Evolutionary conservation across 2,329 filamentous ascomycete species (phyloP).

Genomic region (Neospermospora avenae): DNA sequence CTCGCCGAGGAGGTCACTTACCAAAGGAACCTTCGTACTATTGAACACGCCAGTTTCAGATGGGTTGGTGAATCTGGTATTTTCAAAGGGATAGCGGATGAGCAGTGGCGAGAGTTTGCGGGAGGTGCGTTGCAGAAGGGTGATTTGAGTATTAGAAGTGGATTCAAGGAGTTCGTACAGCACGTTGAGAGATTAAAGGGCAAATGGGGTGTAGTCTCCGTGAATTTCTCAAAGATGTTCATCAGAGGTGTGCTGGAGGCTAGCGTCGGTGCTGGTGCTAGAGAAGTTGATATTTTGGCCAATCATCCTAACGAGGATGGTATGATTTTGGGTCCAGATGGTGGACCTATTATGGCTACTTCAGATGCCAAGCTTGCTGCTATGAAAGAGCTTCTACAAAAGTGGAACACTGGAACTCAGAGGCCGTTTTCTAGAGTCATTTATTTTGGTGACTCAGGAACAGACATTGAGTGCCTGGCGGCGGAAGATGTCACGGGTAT

Average conservation of each 20-base stretch:
- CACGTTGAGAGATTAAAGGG: not conserved
- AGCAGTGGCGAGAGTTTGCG: conserved; percentile 20
- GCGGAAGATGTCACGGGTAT: conserved; percentile 24
- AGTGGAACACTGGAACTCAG: conserved; percentile 5
- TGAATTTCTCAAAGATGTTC: conserved; percentile 28
- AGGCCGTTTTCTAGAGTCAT: conserved; percentile 8
- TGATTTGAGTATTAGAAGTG: conserved; percentile 20
- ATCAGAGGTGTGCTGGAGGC: conserved; percentile 26
- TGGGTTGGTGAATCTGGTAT: conserved; percentile 28
- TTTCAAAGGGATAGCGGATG: conserved; percentile 23
- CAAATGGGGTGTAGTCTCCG: conserved; percentile 28
- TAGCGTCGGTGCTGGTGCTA: not conserved
- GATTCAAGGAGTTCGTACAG: conserved; percentile 23
- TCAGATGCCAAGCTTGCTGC: conserved; percentile 28
- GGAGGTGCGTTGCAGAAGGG: conserved; percentile 16
- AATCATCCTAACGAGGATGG: conserved; percentile 25
- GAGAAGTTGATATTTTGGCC: conserved; percentile 18
- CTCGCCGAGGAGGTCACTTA: conserved; percentile 23
- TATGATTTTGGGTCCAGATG: conserved; percentile 13
- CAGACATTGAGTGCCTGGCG: conserved; percentile 33
- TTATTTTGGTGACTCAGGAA: conserved; percentile 34
- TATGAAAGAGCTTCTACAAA: conserved; percentile 20
- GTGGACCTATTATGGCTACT: conserved; percentile 17
- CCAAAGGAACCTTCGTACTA: conserved; percentile 18
- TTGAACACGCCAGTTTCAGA: conserved; percentile 30